Evolutionary conservation across 768 basidiomycete genomes (phyloP).

Genomic region (Pisolithus sp.): DNA sequence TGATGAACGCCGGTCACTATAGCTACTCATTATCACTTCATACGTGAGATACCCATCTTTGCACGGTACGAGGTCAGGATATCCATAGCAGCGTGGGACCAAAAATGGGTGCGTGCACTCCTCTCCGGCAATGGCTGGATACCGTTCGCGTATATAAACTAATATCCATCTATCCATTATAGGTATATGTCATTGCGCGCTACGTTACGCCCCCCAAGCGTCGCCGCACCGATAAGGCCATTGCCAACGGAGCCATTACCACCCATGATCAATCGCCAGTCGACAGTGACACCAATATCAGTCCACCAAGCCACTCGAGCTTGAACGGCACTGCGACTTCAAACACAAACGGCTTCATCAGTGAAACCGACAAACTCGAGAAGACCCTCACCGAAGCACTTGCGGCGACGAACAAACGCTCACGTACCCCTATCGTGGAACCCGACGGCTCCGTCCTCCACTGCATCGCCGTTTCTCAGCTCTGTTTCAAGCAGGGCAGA

Average conservation of each 20-base stretch:
- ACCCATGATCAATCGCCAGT: background rate
- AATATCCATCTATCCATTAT: background rate
- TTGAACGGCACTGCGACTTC: conserved; percentile 30
- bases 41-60: conserved; percentile 65
- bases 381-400: conserved; percentile 2
- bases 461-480: conserved; percentile 55
- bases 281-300: conserved; percentile 8
- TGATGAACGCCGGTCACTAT: background rate
- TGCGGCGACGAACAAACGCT: background rate
- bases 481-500: conserved; percentile 65
- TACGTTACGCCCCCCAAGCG: conserved; percentile 50
- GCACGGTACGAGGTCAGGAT: conserved; percentile 55
- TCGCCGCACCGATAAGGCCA: background rate
- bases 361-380: conserved; percentile 10
- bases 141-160: background rate
- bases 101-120: conserved; percentile 61
- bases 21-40: conserved; percentile 65
- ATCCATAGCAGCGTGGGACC: conserved; percentile 58
- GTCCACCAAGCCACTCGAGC: conserved; percentile 13
- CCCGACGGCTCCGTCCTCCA: conserved; percentile 53
- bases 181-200: conserved; percentile 61
- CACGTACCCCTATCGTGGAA: conserved; percentile 13
- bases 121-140: background rate
- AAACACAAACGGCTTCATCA: background rate
- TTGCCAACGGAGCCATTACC: conserved; percentile 5